Conservation (phyloP, 108 stramenopile species). For the Pseudonitzschia multiseries region DNA sequence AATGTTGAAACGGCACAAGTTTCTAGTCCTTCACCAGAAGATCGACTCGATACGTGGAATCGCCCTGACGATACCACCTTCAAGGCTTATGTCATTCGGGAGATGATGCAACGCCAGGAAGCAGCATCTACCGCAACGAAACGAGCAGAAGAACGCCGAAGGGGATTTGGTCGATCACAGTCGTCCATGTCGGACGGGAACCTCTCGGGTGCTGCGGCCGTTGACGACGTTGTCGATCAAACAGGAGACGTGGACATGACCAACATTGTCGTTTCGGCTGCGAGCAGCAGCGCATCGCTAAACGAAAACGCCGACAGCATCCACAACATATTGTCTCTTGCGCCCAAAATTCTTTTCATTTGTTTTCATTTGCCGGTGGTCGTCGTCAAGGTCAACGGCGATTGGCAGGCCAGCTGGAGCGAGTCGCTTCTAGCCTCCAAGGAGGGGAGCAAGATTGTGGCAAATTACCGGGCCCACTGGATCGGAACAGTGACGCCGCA, state of each 20-base stretch:
- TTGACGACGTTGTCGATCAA: constrained; percentile 22
- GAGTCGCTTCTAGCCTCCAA: constrained; percentile 94
- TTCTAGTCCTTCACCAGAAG: constrained; percentile 29
- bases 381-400: constrained; percentile 54
- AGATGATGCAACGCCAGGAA: constrained; percentile 31
- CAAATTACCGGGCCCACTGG: constrained; percentile 81
- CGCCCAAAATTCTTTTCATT: constrained; percentile 77
- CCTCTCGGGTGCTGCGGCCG: neutral
- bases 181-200: constrained; percentile 13
- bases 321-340: constrained; percentile 6
- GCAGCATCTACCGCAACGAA: neutral
- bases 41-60: constrained; percentile 77
- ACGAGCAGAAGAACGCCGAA: neutral
- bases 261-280: constrained; percentile 22
- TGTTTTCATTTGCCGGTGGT: constrained; percentile 97
- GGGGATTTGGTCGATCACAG: constrained; percentile 1
- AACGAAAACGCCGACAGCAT: constrained; percentile 6
- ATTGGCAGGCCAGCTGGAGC: constrained; percentile 90
- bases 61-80: constrained; percentile 63
- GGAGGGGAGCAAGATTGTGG: constrained; percentile 72
- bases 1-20: constrained; percentile 37
- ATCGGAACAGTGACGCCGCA: constrained; percentile 89
- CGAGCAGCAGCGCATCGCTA: neutral
- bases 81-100: constrained; percentile 55
- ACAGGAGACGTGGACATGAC: constrained; percentile 44